Base-by-base conservation (phyloP, 1,139 yeast genomes). In the Sugiyamaella pinicola region DNA sequence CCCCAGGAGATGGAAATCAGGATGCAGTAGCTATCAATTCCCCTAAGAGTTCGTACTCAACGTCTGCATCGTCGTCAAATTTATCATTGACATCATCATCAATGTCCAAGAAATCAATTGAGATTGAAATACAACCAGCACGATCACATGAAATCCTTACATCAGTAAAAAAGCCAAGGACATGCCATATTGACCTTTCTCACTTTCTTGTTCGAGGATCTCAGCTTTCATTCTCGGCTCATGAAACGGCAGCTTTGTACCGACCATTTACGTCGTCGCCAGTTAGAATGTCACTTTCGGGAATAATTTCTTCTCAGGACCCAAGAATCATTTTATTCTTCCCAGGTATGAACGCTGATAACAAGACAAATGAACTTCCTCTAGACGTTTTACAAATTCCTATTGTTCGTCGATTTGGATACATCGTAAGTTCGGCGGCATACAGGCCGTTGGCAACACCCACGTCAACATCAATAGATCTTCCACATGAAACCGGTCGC, bases 341-440 rank as follows among this genome's bases (percentile, higher is more conserved):
- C 37, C 42, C 43, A 12, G 49, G 49, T 3, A 39, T 38, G 44
- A 19, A 46, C 28, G 15, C 44, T 10, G 49, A 39, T 10, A 46
- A 29, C 12, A 18, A 18, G 18, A 46, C 37, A 7, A 46, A 46
- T 18, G 43, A 46, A 17, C 37, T 46, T 4, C 43, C 49, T n/a
- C 7, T 38, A 12, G 49, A 46, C 29, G 44, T 46, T 7, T 21
- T 46, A 18, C 49, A 46, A 18, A 21, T 46, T 5, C 49, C 49
- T 15, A 28, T 46, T 8, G 49, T 46, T 4, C 49, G 49, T 9
- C 15, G 38, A n/a, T 15, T 46, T 22, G 49, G 44, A n/a, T 29
- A 19, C 37, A 46, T 46, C 5, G 49, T 46, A 8, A 37, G 49
- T 28, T 46, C 49, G 2, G 43, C 43, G 12, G 37, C 43, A 12